These are phyloP conservation scores for Ceratocystis cacaofunesta DNA, from an alignment of 2,329 filamentous ascomycete genomes.

Conservation along the genomic window DNA sequence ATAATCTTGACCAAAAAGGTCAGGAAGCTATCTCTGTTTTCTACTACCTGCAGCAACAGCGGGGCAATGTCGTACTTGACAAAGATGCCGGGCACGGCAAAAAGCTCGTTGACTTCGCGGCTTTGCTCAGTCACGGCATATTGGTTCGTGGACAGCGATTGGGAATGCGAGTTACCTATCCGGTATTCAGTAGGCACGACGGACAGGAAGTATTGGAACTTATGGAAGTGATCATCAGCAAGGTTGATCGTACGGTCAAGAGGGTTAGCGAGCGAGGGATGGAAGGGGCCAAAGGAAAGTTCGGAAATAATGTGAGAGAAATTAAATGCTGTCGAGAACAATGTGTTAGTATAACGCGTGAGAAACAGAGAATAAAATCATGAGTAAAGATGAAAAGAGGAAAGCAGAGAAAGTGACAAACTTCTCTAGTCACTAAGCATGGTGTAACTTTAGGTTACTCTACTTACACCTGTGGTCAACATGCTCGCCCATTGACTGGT, in stretches of 20 bases:
- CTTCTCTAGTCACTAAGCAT: constrained; percentile 16
- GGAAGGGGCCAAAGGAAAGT: constrained; percentile 93
- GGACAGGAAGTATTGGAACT: constrained; percentile 95
- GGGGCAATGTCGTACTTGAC: constrained; percentile 99
- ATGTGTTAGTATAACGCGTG: constrained; percentile 15
- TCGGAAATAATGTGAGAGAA: constrained; percentile 95
- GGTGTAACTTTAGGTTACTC: no score
- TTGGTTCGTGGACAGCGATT: constrained; percentile 66
- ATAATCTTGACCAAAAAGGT: constrained; percentile 66
- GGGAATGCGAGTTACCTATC: constrained; percentile 31
- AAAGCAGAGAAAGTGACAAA: background rate
- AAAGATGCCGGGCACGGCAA: constrained; percentile 70
- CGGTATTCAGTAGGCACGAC: constrained; percentile 91
- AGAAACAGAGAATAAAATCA: constrained; percentile 13
- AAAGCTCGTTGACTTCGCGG: constrained; percentile 49
- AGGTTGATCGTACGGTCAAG: constrained; percentile 78
- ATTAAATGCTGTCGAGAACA: constrained; percentile 56
- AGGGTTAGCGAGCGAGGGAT: constrained; percentile 82
- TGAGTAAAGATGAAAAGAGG: background rate
- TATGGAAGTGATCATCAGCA: constrained; percentile 69
- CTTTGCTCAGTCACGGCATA: constrained; percentile 92
- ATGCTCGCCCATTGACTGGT: constrained; percentile 61
- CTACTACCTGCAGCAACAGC: constrained; percentile 71
- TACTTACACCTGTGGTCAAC: constrained; percentile 62
- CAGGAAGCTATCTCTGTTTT: constrained; percentile 62